Conservation (phyloP, 2,329 filamentous ascomycete species). For the Exophiala oligosperma region DNA sequence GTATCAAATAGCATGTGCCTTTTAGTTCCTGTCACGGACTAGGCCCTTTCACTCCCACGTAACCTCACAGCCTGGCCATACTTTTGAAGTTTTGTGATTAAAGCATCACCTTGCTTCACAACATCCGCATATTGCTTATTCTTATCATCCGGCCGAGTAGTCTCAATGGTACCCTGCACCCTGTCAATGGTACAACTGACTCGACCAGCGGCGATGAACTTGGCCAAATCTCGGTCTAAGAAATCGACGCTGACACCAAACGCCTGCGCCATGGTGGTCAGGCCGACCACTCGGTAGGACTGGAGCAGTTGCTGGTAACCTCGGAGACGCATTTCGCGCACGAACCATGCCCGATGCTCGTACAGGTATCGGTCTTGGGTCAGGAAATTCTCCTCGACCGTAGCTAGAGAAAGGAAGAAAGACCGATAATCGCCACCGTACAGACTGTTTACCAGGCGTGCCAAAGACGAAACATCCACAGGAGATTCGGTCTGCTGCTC, state of each 20-base stretch:
- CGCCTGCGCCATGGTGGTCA: conserved; percentile 94
- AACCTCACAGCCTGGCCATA: conserved; percentile 95
- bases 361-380: conserved; percentile 91
- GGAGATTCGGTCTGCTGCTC: conserved; percentile 72
- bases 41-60: conserved; percentile 90
- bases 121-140: conserved; percentile 99
- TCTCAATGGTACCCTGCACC: conserved; percentile 95
- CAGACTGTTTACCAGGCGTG: conserved; percentile 83
- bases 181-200: conserved; percentile 97
- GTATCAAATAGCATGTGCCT: background rate
- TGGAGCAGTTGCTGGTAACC: conserved; percentile 97
- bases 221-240: conserved; percentile 92
- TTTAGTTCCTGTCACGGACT: conserved; percentile 23
- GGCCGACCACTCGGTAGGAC: conserved; percentile 94
- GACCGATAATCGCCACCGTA: conserved; percentile 93
- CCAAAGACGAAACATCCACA: conserved; percentile 85
- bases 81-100: conserved; percentile 99
- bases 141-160: conserved; percentile 96
- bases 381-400: conserved; percentile 91
- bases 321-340: conserved; percentile 94
- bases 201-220: conserved; percentile 92
- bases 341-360: conserved; percentile 96
- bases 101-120: conserved; percentile 93
- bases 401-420: conserved; percentile 86
- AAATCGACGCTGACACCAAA: conserved; percentile 98